phyloP scores from a whole-genome alignment of 164 flowering plant species.

The Aristolochia californica region DNA sequence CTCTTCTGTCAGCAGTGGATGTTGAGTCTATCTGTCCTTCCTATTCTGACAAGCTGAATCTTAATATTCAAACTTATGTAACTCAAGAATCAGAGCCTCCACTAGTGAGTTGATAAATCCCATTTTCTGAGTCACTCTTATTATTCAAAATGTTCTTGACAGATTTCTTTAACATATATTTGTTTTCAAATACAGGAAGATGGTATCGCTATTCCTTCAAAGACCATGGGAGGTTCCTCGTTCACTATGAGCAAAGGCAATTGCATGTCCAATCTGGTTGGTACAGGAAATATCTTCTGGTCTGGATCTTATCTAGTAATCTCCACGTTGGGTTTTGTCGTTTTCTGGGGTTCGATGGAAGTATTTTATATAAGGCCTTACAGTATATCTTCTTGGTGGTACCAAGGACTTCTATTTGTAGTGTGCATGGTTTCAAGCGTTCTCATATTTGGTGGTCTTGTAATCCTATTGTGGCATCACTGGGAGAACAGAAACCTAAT shows the following conservation, averaged over 20 bases:
- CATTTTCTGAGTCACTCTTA: not conserved
- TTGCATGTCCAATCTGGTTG: slow-evolving; percentile 69
- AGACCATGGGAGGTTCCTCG: slow-evolving; percentile 13
- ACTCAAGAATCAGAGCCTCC: slow-evolving; percentile 72
- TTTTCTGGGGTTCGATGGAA: slow-evolving; percentile 32
- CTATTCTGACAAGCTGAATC: slow-evolving; percentile 34
- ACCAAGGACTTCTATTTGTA: slow-evolving; percentile 57
- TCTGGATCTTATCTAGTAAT: slow-evolving; percentile 46
- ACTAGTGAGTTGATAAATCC: slow-evolving; percentile 31
- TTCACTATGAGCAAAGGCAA: slow-evolving; percentile 24
- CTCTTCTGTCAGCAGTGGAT: slow-evolving; percentile 49
- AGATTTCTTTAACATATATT: not conserved
- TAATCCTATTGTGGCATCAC: slow-evolving; percentile 52
- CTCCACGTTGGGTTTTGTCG: slow-evolving; percentile 55
- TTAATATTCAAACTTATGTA: slow-evolving; percentile 59
- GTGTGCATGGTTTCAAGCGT: slow-evolving; percentile 60
- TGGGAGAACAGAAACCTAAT: slow-evolving; percentile 39
- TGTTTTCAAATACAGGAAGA: slow-evolving; percentile 48
- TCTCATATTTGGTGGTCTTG: slow-evolving; percentile 60
- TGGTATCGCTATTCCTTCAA: slow-evolving; percentile 20
- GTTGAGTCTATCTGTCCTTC: slow-evolving; percentile 51
- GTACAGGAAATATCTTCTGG: slow-evolving; percentile 74
- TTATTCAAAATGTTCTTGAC: not conserved
- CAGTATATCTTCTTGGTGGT: slow-evolving; percentile 48
- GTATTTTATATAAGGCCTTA: slow-evolving; percentile 48